Evolutionary conservation across 768 basidiomycete species (phyloP).

Genomic region (Mrakia blollopis): DNA sequence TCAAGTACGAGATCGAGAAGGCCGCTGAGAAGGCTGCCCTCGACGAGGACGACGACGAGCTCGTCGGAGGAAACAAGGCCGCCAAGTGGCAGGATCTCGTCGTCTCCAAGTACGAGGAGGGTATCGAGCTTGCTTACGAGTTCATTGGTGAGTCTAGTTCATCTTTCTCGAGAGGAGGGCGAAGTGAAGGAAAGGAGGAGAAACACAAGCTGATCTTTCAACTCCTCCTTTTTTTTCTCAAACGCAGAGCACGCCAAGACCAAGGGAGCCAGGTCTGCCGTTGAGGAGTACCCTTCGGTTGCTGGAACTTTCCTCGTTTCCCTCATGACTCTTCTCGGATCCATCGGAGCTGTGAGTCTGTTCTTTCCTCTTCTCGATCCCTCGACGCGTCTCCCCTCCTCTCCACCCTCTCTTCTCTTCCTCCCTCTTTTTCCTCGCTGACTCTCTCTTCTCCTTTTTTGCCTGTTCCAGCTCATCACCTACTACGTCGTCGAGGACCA

Average conservation of each 20-base stretch:
- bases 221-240: background rate
- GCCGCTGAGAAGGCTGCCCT: constrained; percentile 44
- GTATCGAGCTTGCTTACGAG: background rate
- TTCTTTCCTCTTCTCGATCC: background rate
- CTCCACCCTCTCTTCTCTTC: background rate
- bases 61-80: background rate
- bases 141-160: background rate
- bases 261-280: background rate
- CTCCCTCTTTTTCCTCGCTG: too few species aligned
- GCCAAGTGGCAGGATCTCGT: background rate
- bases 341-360: background rate
- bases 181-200: too few species aligned
- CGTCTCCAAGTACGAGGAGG: constrained; percentile 6
- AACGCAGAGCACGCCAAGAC: background rate
- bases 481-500: background rate
- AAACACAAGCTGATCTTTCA: background rate
- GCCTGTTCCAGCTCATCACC: background rate
- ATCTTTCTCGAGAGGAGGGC: background rate
- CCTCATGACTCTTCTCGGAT: constrained; percentile 4
- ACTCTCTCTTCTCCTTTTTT: background rate
- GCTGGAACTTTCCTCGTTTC: constrained; percentile 7
- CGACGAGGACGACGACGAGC: constrained; percentile 47
- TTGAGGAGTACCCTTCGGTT: constrained; percentile 13
- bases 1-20: constrained; percentile 71
- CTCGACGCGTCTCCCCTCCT: background rate